Conservation (phyloP, 257 asterid genomes). For the Mitragyna speciosa region DNA sequence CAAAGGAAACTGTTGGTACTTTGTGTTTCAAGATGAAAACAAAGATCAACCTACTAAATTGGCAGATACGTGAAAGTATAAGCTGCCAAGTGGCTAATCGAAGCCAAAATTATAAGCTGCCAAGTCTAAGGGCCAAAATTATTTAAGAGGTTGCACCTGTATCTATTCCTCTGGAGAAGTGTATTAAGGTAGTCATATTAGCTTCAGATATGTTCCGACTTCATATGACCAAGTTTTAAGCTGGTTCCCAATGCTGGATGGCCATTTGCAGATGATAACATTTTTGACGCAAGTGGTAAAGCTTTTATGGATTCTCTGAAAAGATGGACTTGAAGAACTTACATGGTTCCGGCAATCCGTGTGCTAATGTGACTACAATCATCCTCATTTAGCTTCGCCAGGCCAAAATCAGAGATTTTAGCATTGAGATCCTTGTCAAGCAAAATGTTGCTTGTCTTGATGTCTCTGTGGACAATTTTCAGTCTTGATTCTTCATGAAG, state of each 20-base stretch:
- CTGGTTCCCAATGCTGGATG: background rate
- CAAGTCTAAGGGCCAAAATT: background rate
- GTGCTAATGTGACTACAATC: conserved; percentile 83
- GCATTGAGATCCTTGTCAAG: conserved; percentile 76
- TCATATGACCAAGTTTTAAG: background rate
- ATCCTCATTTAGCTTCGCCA: conserved; percentile 81
- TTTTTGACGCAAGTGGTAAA: background rate
- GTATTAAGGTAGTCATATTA: background rate
- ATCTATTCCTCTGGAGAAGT: background rate
- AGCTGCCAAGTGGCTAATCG: background rate
- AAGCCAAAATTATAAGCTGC: background rate
- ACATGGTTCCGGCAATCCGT: conserved; percentile 92
- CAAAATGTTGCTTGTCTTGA: conserved; percentile 78
- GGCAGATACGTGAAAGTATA: background rate
- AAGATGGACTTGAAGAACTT: conserved; percentile 26
- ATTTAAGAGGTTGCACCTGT: no score
- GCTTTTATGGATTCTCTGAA: no score
- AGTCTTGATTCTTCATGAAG: conserved; percentile 85
- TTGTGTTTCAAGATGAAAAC: no score
- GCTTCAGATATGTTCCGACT: background rate
- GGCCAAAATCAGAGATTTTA: conserved; percentile 88
- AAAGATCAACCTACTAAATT: no score
- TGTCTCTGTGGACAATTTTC: conserved; percentile 89
- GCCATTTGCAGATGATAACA: background rate
- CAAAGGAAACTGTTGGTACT: background rate